Base-by-base conservation (phyloP, 1,284 basidiomycete genomes). In the Pterula multifida region DNA sequence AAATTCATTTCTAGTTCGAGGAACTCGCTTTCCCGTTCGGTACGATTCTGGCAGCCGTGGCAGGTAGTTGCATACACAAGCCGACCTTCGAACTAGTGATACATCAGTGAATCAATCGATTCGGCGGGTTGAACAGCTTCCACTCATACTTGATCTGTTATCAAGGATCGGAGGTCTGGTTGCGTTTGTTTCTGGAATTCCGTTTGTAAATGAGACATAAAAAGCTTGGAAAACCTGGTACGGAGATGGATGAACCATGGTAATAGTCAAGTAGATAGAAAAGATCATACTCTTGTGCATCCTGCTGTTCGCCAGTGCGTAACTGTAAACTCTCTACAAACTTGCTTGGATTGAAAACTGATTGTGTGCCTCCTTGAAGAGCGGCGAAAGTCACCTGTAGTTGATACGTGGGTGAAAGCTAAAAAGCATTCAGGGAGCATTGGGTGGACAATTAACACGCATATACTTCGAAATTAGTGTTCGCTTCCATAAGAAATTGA, bases 141-240 rank as follows among this genome's bases (percentile, higher is more conserved):
- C n/a, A n/a, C 19, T 46, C 56, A 51, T 58, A 82, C 88, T 67
- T 90, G 85, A 56, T 83, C 73, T 3, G 76, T 71, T 50, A 94
- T 68, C 4, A 93, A 71, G 3, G 78, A 78, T 55, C 72, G 76
- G 15, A 91, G 66, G 9, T 67, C 65, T 1, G 78, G 73, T 49
- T 75, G 68, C 1, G 71, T 66, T 60, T 91, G 84, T 58, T 85
- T 88, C 65, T 79, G 76, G 63, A 95, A 94, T 64, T 94, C 89
- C 17, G 71, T 71, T 53, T 87, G 85, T 23, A 96, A 73, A 59
- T 91, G 81, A 3, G 81, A 81, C 78, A 95, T 85, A 67, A 96
- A 95, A 15, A 96, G 73, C 59, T 96, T 95, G 0, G 89, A 90
- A 62, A 96, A 96, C 60, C 91, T 94, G 58, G 2, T 32, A 35